Base-by-base conservation (phyloP, 1,284 basidiomycete genomes). In the Microbotryum silenes-acaulis region DNA sequence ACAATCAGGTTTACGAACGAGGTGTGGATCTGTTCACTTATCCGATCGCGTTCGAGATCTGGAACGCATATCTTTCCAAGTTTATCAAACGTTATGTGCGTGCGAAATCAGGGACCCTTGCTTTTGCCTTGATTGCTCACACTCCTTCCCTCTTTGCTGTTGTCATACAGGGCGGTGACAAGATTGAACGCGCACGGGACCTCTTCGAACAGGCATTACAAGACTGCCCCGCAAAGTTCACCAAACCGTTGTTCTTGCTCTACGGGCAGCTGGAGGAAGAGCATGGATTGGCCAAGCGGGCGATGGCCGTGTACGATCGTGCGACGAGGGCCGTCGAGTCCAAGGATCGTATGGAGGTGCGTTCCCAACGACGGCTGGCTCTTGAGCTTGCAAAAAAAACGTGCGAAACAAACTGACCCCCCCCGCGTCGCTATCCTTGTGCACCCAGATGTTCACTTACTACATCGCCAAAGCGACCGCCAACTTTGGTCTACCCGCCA, bases 41-140 rank as follows among this genome's bases (percentile, higher is more conserved):
- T 80, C 96, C 96, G 0, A 85, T 98, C 53, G 94, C 91, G 3
- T 98, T 97, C 74, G 96, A 99, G 77, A 85, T 99, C 67, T 98
- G 96, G 94, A 98, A 99, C 75, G 94, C 97, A 61, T 99, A 97
- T 76, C 79, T 99, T 47, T 88, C 89, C 61, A 97, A 97, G 77
- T 99, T 99, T 74, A 83, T 94, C 67, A 94, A 92, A 77, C 87
- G 96, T 75, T 97, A 96, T 77, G 89, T 91, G 71, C 74, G 87
- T 81, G 8, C 8, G 21, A 18, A 16, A 14, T 14, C 25, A 25
- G 25, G 5, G 16, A 6, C 16, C 16, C 56, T 61, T 10, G 23
- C 53, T 37, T 37, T 16, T 7, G 7, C 27, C 57, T 29, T 9
- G 16, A 12, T 18, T 0, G 12, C 18, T 21, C 20, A 56, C 56